Conservation (phyloP, 1,284 basidiomycete genomes). For the Fistulinella cinereoalba region DNA sequence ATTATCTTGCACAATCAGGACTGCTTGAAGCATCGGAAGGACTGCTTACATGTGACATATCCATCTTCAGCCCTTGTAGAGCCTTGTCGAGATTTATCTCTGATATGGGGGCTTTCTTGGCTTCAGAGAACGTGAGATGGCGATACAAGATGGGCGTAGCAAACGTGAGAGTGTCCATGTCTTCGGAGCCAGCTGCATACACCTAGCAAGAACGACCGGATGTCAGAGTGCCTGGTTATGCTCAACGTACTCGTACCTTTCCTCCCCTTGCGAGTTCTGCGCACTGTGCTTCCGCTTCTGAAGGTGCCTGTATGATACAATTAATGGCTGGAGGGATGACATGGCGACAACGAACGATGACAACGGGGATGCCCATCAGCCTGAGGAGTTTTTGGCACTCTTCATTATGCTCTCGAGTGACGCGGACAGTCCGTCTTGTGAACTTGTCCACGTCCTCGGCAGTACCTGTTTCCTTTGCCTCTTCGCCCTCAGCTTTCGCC, state of each 20-base stretch:
- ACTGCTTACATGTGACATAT: conserved; percentile 76
- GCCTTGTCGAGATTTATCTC: conserved; percentile 86
- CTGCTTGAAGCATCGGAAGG: not conserved
- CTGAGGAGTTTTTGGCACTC: conserved; percentile 87
- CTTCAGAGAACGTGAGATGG: conserved; percentile 98
- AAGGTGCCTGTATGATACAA: conserved; percentile 70
- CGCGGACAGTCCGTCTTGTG: conserved; percentile 88
- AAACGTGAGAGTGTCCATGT: conserved; percentile 99
- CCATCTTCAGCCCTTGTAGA: conserved; percentile 87
- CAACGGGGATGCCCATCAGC: conserved; percentile 97
- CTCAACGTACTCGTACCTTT: conserved; percentile 52
- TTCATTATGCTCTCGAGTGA: conserved; percentile 95
- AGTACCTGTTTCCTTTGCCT: conserved; percentile 93
- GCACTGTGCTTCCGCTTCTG: conserved; percentile 98
- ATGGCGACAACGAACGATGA: conserved; percentile 67
- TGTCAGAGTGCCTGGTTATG: conserved; percentile 3
- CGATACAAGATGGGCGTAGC: conserved; percentile 88
- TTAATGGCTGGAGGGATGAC: not conserved
- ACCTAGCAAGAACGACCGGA: conserved; percentile 51
- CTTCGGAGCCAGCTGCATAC: conserved; percentile 96
- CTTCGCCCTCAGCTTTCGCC: conserved; percentile 92
- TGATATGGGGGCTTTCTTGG: conserved; percentile 96
- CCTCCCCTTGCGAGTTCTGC: conserved; percentile 95
- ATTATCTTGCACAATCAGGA: conserved; percentile 1
- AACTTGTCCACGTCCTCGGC: conserved; percentile 92